Conservation (phyloP, 257 asterid genomes). For the Petunia axillaris region DNA sequence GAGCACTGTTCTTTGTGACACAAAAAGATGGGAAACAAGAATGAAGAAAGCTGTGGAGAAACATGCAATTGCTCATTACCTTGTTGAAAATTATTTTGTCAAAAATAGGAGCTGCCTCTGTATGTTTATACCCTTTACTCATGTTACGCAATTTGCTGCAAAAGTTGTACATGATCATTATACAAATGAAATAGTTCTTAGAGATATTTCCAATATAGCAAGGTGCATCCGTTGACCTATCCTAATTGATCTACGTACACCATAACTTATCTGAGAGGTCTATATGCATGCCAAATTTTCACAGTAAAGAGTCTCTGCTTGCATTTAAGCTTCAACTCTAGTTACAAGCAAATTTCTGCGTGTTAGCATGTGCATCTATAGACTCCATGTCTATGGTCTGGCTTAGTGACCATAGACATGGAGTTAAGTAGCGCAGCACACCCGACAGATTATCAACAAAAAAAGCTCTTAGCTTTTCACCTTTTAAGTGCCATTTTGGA, state of each 20-base stretch:
- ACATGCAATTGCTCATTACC: conserved; percentile 39
- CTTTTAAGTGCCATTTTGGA: background rate
- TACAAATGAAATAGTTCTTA: background rate
- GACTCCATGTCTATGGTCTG: background rate
- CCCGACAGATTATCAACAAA: background rate
- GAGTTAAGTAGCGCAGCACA: background rate
- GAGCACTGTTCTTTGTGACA: background rate
- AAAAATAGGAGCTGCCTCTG: conserved; percentile 69
- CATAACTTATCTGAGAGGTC: conserved; percentile 11
- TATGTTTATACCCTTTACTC: conserved; percentile 70
- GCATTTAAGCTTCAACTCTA: background rate
- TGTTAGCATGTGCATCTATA: background rate
- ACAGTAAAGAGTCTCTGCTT: background rate
- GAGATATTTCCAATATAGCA: conserved; percentile 7
- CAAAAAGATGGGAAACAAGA: background rate
- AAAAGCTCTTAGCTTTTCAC: background rate
- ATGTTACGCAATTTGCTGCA: conserved; percentile 74
- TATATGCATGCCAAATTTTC: background rate
- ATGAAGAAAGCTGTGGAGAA: conserved; percentile 14
- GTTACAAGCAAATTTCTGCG: background rate
- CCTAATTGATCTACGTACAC: background rate
- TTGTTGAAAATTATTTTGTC: conserved; percentile 76
- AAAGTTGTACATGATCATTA: background rate
- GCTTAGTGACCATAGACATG: background rate
- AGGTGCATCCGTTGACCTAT: conserved; percentile 1